Percentiles rank a stretch among this genome's conserved stretches.
These are phyloP conservation scores for Hypericum perforatum DNA, from an alignment of 345 rosid genomes.

Conservation along the genomic window DNA sequence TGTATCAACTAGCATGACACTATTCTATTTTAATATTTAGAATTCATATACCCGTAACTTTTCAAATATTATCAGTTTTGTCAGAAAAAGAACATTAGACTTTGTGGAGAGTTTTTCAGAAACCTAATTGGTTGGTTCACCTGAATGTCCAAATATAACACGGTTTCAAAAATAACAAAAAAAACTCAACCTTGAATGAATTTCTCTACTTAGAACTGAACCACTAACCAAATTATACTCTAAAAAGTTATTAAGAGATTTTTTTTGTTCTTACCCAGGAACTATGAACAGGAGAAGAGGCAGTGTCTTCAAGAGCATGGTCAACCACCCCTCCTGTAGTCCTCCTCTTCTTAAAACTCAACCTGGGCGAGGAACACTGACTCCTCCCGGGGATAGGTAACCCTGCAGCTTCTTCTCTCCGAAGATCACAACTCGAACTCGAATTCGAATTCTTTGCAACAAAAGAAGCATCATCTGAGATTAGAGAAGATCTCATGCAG, in stretches of 20 bases:
- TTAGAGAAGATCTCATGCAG: slow-evolving; percentile 10
- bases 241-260: too few species aligned
- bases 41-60: too few species aligned
- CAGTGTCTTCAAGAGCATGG: slow-evolving; percentile 53
- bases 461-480: slow-evolving; percentile 42
- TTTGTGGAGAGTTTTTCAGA: too few species aligned
- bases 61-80: too few species aligned
- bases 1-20: too few species aligned
- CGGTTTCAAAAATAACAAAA: too few species aligned
- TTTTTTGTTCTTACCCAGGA: slow-evolving; percentile 27
- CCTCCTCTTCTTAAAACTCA: slow-evolving; percentile 29
- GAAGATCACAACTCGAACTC: neutral
- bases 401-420: neutral
- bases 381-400: slow-evolving; percentile 1
- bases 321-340: slow-evolving; percentile 19
- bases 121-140: too few species aligned
- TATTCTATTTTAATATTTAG: too few species aligned
- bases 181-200: too few species aligned
- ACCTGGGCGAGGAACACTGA: slow-evolving; percentile 1
- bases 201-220: neutral
- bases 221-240: neutral
- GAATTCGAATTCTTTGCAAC: slow-evolving; percentile 10
- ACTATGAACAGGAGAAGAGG: slow-evolving; percentile 41
- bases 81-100: too few species aligned
- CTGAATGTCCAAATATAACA: too few species aligned